These are phyloP conservation scores for Diplodia corticola DNA, from an alignment of 2,329 filamentous ascomycete species.

Conservation along the genomic window DNA sequence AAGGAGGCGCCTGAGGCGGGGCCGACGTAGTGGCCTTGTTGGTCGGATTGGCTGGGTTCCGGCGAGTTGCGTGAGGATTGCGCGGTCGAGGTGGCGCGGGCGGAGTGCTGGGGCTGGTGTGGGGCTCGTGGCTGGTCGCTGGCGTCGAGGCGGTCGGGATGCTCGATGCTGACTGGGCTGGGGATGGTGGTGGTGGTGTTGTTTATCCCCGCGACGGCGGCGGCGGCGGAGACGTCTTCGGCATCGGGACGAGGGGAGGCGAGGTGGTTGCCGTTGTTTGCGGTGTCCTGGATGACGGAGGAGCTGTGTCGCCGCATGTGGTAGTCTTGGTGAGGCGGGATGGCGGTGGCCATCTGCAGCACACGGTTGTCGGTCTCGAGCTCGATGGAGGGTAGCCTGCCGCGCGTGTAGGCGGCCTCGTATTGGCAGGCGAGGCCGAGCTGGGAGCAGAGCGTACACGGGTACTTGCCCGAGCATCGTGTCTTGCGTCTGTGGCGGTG, in stretches of 20 bases:
- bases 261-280: not conserved
- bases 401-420: conserved; percentile 52
- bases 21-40: conserved; percentile 52
- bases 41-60: conserved; percentile 49
- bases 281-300: not conserved
- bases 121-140: not conserved
- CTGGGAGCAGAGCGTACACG: conserved; percentile 37
- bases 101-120: not conserved
- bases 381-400: conserved; percentile 45
- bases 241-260: not conserved
- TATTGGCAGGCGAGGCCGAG: conserved; percentile 48
- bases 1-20: conserved; percentile 53
- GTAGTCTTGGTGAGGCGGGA: not conserved
- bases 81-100: not conserved
- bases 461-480: conserved; percentile 39
- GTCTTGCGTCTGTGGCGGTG: conserved; percentile 36
- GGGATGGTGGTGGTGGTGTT: not conserved
- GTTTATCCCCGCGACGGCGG: no score
- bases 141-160: not conserved
- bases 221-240: no score
- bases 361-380: conserved; percentile 31
- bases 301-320: not conserved
- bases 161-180: conserved; percentile 17
- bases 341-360: conserved; percentile 4
- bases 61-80: conserved; percentile 45